phyloP scores from a whole-genome alignment of 257 asterid species.

The Striga asiatica region DNA sequence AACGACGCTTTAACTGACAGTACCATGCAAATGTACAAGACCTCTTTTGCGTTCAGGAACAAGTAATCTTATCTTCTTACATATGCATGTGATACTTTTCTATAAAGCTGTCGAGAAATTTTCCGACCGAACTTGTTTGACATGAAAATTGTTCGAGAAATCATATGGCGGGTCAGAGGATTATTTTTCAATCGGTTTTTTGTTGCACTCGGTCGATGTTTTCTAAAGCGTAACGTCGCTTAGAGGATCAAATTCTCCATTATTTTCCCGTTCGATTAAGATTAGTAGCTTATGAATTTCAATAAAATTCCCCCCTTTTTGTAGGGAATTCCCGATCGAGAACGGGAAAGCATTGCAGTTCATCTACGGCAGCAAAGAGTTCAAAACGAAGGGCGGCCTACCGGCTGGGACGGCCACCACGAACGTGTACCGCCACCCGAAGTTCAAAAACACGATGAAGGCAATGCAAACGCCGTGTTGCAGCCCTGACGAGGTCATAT shows the following conservation, averaged over 20 bases:
- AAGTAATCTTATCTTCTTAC: constrained; percentile 24
- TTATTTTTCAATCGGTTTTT: no score
- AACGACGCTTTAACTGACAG: constrained; percentile 50
- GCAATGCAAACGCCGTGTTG: constrained; percentile 79
- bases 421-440: constrained; percentile 53
- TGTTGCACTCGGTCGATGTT: no score
- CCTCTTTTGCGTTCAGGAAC: constrained; percentile 63
- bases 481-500: constrained; percentile 93
- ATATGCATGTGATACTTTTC: neutral
- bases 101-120: no score
- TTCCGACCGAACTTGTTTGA: no score
- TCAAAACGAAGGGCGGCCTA: constrained; percentile 90
- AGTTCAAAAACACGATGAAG: constrained; percentile 70
- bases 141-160: no score
- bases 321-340: constrained; percentile 63
- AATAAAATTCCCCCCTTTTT: no score
- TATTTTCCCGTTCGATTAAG: no score
- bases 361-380: constrained; percentile 82
- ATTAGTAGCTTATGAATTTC: no score
- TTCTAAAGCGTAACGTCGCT: no score
- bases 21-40: constrained; percentile 59
- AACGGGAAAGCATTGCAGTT: constrained; percentile 80
- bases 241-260: no score
- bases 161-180: no score
- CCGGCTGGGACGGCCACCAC: constrained; percentile 96